Evolutionary conservation across 192 early-diverging fungal species (phyloP), one percentile per base, ranked within the genome.

Genomic region (Blastocladiella britannica): DNA sequence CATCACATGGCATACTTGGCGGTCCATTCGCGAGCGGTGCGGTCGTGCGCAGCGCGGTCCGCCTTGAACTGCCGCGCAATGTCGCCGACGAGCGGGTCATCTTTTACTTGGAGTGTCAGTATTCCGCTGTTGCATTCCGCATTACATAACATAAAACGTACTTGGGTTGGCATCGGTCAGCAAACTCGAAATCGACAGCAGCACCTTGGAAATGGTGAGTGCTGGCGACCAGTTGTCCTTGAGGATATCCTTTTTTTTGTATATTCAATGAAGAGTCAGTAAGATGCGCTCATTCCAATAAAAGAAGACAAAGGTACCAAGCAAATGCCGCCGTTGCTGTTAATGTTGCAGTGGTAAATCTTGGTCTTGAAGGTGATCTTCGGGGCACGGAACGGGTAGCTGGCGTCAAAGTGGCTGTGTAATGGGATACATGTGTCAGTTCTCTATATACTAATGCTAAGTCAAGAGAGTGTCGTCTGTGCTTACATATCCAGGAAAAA

Each of bases 181-280:
- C 31, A 97, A 71, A 9, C 86, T 90, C 65, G 84, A 87, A 60
- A 97, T 86, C 1, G 88, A 91, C n/a, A 97, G 71, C 61, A 97
- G 66, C 12, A 97, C 91, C 70, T 95, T 94, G 30, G 88, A 86
- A 59, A 93, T 91, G 12, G 93, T 94, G 56, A 97, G 65, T 26
- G 87, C 90, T 23, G 91, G 93, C 52, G 84, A 88, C 93, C 91
- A 97, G 65, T 97, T 91, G 63, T 97, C 91, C 70, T 97, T 97
- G 29, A 97, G 71, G 30, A 93, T 89, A 55, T 94, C 73, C 58
- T n/a, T n/a, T n/a, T n/a, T n/a, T n/a, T n/a, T n/a, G n/a, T n/a
- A n/a, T n/a, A n/a, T n/a, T n/a, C n/a, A n/a, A n/a, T n/a, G n/a
- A n/a, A n/a, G n/a, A n/a, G n/a, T n/a, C n/a, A n/a, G n/a, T n/a